Base-by-base conservation (phyloP, 2,329 filamentous ascomycete genomes). In the Aspergillus japonicus region DNA sequence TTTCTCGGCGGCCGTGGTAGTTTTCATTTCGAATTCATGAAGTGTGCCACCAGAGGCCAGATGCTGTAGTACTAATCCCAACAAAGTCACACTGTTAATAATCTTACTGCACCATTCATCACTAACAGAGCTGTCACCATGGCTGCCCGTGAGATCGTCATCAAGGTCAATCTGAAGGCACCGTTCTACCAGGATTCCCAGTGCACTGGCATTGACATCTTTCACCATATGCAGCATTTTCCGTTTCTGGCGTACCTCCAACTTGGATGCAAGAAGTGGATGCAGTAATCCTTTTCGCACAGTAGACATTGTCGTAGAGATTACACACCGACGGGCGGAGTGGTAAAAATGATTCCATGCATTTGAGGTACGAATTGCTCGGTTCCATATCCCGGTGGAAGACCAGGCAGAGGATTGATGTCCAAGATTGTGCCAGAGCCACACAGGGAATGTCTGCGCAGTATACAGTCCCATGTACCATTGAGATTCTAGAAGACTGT, bases 141-240 rank as follows among this genome's bases (percentile, higher is more conserved):
- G 74, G 57, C 81, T 76, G 19, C 78, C 78, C 55, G 81, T 80
- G 47, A 81, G 80, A 54, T 85, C 83, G 47, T 88, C 85, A 16
- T 82, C 82, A 21, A 83, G 79, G 48, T 84, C 84, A 66, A 91
- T 87, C 53, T 86, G 87, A 51, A 97, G 79, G 2, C 91, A 92
- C 71, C 96, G 92, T 57, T 94, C 91, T 66, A 97, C 88, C 26
- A 99, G 80, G 4, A 97, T 86, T 16, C 95, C 95, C 4, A 98
- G 81, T 1, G 91, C 91, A 69, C 91, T 93, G 1, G 94, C 91
- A 57, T 91, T 92, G 75, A 94, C 87, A 70, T 93, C 85, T 50
- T 90, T 85, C 64, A 96, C 81, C 67, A 86, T 86, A 69, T 85
- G 88, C 53, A 98, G 81, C 21, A 83, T 84, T 3, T 83, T 83